Percentiles rank a stretch among this genome's conserved stretches.
phyloP scores from a whole-genome alignment of 2,329 filamentous ascomycete species.

The Curvularia spicifera region DNA sequence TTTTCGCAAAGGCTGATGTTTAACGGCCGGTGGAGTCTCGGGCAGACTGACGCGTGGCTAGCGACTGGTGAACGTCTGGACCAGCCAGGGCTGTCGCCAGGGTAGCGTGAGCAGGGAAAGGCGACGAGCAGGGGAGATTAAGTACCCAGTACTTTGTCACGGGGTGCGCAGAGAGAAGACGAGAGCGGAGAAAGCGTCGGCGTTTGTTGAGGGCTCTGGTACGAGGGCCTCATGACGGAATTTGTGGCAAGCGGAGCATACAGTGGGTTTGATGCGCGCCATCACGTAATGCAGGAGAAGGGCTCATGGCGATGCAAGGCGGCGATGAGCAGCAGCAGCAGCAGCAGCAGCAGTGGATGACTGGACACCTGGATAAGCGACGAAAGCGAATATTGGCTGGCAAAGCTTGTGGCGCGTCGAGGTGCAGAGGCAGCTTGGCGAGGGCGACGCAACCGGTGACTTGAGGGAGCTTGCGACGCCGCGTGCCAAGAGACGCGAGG shows the following conservation, averaged over 20 bases:
- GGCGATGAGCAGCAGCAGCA: too few species aligned
- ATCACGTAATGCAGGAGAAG: slow-evolving; percentile 12
- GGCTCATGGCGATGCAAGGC: slow-evolving; percentile 6
- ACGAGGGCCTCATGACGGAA: not conserved
- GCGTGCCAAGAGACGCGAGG: slow-evolving; percentile 11
- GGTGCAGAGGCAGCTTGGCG: slow-evolving; percentile 10
- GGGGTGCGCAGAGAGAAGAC: not conserved
- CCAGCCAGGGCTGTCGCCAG: slow-evolving; percentile 16
- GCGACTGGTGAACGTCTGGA: slow-evolving; percentile 16
- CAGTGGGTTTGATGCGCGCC: not conserved
- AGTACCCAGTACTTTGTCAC: slow-evolving; percentile 5
- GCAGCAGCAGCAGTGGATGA: not conserved
- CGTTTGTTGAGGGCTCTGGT: slow-evolving; percentile 1
- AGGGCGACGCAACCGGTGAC: slow-evolving; percentile 9
- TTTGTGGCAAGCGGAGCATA: not conserved
- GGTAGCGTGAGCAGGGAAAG: slow-evolving; percentile 5
- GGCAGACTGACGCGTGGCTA: slow-evolving; percentile 23
- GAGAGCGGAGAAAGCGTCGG: slow-evolving; percentile 2
- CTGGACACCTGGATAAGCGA: not conserved
- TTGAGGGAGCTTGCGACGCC: slow-evolving; percentile 13
- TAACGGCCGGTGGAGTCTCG: slow-evolving; percentile 10
- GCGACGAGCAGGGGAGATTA: slow-evolving; percentile 13
- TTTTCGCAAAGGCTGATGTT: slow-evolving; percentile 9
- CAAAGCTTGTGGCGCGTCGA: slow-evolving; percentile 15
- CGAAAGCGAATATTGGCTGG: slow-evolving; percentile 7